These are phyloP conservation scores for Penicillium sp. DNA, from an alignment of 2,329 filamentous ascomycete genomes.

Conservation along the genomic window DNA sequence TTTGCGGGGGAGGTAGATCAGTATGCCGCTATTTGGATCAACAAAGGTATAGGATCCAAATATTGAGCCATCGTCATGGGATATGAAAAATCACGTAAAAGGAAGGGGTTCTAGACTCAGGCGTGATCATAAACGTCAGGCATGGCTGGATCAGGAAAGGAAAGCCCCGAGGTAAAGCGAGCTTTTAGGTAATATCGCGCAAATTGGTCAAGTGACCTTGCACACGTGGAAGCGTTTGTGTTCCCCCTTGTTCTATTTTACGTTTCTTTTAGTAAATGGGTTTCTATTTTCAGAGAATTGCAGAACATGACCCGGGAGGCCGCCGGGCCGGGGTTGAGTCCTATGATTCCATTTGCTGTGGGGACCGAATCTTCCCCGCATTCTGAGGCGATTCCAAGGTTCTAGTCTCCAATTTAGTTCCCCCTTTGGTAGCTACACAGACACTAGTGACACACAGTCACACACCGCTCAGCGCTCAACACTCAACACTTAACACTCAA, in stretches of 20 bases:
- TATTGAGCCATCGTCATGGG: background rate
- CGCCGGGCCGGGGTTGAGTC: background rate
- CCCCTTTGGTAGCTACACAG: too few relatives aligned
- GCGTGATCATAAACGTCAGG: background rate
- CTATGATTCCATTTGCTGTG: background rate
- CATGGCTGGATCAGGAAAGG: background rate
- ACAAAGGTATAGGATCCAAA: background rate
- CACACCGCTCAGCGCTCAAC: background rate
- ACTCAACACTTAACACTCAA: background rate
- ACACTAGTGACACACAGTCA: background rate
- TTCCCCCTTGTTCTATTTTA: background rate
- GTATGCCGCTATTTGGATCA: conserved; percentile 16
- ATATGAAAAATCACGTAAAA: conserved; percentile 15
- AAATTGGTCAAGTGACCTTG: conserved; percentile 6
- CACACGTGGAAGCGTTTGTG: background rate
- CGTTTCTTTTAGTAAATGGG: background rate
- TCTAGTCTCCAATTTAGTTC: background rate
- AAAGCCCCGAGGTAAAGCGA: background rate
- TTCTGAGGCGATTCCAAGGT: conserved; percentile 10
- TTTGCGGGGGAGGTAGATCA: conserved; percentile 17
- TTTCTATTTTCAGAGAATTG: background rate
- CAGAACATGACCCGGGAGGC: background rate
- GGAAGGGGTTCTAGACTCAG: conserved; percentile 9
- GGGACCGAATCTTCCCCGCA: conserved; percentile 4
- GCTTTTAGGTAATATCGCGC: conserved; percentile 9